Evolutionary conservation across 2,329 filamentous ascomycete genomes (phyloP).

Genomic region (Diplodia sapinea): DNA sequence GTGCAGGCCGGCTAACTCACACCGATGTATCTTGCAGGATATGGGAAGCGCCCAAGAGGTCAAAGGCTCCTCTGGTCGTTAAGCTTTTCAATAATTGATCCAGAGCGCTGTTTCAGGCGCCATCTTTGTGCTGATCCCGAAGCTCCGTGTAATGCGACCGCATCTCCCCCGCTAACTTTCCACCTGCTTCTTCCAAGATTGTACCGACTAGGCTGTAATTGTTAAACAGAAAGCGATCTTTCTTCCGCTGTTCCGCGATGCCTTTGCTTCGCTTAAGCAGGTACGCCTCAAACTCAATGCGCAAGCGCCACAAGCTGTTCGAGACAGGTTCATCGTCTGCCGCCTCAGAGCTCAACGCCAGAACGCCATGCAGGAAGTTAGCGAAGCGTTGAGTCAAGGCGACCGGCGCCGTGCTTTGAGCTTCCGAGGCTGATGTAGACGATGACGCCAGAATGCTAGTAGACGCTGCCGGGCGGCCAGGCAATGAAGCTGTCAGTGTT

Average conservation of each 20-base stretch:
- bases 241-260: slow-evolving; percentile 78
- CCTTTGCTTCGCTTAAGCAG: slow-evolving; percentile 76
- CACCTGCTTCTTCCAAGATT: slow-evolving; percentile 75
- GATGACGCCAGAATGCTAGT: slow-evolving; percentile 50
- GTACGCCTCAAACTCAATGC: slow-evolving; percentile 83
- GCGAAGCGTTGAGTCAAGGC: slow-evolving; percentile 94
- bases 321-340: slow-evolving; percentile 93
- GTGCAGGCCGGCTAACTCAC: background rate
- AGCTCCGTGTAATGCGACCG: slow-evolving; percentile 74
- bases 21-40: background rate
- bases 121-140: slow-evolving; percentile 41
- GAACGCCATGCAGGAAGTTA: slow-evolving; percentile 84
- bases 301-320: slow-evolving; percentile 76
- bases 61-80: background rate
- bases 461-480: slow-evolving; percentile 43
- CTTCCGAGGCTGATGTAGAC: slow-evolving; percentile 57
- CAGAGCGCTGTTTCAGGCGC: background rate
- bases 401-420: slow-evolving; percentile 81
- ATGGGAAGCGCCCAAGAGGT: background rate
- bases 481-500: slow-evolving; percentile 55
- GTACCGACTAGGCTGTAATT: slow-evolving; percentile 95
- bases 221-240: slow-evolving; percentile 88
- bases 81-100: background rate
- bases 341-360: slow-evolving; percentile 83
- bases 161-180: slow-evolving; percentile 76